Evolutionary conservation across 768 basidiomycete species (phyloP), one percentile per base, ranked within the genome.

Genomic region (Agaricus blazei): DNA sequence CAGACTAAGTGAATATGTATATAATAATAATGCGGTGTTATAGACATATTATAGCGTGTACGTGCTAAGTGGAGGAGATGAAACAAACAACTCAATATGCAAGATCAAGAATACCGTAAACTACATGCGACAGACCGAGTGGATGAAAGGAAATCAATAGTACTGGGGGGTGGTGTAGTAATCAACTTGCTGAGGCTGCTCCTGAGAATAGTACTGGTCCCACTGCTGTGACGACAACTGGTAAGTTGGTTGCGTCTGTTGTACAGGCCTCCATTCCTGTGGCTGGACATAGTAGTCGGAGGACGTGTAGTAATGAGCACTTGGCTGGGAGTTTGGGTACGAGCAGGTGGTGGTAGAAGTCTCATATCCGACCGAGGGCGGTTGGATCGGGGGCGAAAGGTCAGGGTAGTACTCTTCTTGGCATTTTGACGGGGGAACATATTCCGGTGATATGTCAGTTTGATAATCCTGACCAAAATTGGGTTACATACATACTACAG

Each of bases 161-260:
- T 56, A 56, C 26, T 56, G 54, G 14, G 54, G 50, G 9, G 37
- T 31, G 23, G 28, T 31, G 23, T 56, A 56, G 42, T 56, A 56
- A 26, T 34, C 42, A n/a, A 43, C 49, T 40, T 54, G 52, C 31
- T 43, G 54, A 14, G 43, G 54, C 42, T 29, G 40, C 29, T 55
- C 54, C 47, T 48, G 46, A 8, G 54, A 14, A 19, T 56, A 56
- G 38, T 56, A 56, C 9, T 42, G 11, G 7, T n/a, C 54, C 54
- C 54, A 56, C 31, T 50, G 54, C 28, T 56, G 54, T 7, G 48
- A 19, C 14, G 29, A 42, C 34, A 23, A 23, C 26, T 43, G 41
- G 11, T 49, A 44, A 19, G 48, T 37, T 24, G 48, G 12, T 4
- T 41, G 38, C 11, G 38, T 15, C 19, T 28, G 29, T n/a, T 56